Evolutionary conservation across 768 basidiomycete species (phyloP).

Genomic region (Rhizopogon salebrosus): DNA sequence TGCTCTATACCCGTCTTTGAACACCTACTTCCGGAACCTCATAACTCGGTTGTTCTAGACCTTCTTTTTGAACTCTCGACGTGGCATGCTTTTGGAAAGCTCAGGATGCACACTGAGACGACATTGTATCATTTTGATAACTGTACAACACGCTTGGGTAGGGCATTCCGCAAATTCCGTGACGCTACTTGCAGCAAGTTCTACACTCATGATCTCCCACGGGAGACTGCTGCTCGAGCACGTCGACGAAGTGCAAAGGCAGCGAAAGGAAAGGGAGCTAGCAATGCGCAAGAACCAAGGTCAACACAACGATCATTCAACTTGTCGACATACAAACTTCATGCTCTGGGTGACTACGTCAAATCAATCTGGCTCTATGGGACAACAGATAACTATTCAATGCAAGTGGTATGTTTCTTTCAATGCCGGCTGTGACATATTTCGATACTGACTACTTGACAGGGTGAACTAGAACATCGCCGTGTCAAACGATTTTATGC

Average conservation of each 20-base stretch:
- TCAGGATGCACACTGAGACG: constrained; percentile 11
- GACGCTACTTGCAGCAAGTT: constrained; percentile 15
- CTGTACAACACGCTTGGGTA: constrained; percentile 10
- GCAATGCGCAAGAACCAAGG: neutral
- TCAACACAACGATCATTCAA: constrained; percentile 4
- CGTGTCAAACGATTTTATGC: constrained; percentile 33
- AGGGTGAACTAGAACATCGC: constrained; percentile 37
- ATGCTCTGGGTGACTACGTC: constrained; percentile 30
- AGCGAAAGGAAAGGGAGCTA: neutral
- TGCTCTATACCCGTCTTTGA: constrained; percentile 12
- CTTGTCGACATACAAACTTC: constrained; percentile 26
- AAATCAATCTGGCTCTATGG: constrained; percentile 22
- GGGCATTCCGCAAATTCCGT: constrained; percentile 16
- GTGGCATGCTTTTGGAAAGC: constrained; percentile 16
- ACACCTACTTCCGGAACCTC: constrained; percentile 6
- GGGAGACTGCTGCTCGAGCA: constrained; percentile 1
- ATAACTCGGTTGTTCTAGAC: constrained; percentile 9
- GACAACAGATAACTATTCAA: constrained; percentile 33
- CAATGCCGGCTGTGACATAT: neutral
- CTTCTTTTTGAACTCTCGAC: constrained; percentile 10
- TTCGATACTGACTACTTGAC: neutral
- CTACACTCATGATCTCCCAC: constrained; percentile 12
- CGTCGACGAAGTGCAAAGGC: neutral
- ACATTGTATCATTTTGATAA: constrained; percentile 8
- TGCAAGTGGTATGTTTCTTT: constrained; percentile 24